These are phyloP conservation scores for Botrytis fragariae DNA, from an alignment of 2,329 filamentous ascomycete species.

Conservation along the genomic window DNA sequence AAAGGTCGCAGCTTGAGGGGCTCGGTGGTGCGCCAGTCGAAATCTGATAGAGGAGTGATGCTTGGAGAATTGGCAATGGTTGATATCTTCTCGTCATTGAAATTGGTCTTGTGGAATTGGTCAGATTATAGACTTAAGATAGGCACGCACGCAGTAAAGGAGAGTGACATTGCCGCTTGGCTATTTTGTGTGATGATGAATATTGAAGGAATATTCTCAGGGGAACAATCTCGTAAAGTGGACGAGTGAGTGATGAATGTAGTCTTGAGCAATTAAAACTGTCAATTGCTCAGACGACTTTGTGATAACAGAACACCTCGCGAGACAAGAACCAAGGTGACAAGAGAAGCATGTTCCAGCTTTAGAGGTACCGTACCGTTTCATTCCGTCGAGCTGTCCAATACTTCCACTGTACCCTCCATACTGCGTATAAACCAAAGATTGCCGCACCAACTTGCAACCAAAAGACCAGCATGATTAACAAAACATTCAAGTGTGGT, in stretches of 20 bases:
- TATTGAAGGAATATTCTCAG: too few relatives aligned
- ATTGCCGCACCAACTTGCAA: background rate
- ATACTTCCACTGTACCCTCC: slow-evolving; percentile 3
- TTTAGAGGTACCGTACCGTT: background rate
- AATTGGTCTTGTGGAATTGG: background rate
- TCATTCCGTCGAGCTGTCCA: background rate
- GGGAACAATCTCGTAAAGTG: background rate
- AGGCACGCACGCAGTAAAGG: background rate
- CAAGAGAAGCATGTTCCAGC: too few relatives aligned
- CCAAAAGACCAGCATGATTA: background rate
- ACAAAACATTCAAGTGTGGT: background rate
- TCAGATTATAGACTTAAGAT: background rate
- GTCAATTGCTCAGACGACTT: background rate
- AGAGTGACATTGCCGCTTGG: background rate
- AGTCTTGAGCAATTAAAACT: background rate
- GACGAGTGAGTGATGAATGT: background rate
- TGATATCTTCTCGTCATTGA: background rate
- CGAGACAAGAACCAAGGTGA: background rate
- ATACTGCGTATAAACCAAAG: background rate
- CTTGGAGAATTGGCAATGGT: background rate
- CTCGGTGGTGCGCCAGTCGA: slow-evolving; percentile 50
- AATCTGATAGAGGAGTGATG: slow-evolving; percentile 44
- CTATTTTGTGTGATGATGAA: background rate
- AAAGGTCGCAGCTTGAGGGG: slow-evolving; percentile 56
- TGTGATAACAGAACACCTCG: too few relatives aligned